phyloP scores from a whole-genome alignment of 768 basidiomycete species.

The Cystofilobasidium ferigula region DNA sequence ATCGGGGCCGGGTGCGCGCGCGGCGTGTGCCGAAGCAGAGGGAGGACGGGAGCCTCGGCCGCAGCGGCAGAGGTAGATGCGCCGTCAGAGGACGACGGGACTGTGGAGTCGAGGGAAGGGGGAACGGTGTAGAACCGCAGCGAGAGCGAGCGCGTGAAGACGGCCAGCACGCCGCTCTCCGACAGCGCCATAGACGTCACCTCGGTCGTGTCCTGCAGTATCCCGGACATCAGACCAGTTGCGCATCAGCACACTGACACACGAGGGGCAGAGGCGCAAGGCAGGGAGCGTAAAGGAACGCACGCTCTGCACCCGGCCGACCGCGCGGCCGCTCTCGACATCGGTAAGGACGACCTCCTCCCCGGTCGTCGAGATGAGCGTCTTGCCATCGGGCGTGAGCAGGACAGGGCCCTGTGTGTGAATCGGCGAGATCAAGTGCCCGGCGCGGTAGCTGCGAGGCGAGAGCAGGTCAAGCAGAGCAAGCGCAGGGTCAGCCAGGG shows the following conservation, averaged over 20 bases:
- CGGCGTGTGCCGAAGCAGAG: slow-evolving; percentile 51
- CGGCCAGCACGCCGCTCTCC: slow-evolving; percentile 51
- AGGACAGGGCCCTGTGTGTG: slow-evolving; percentile 83
- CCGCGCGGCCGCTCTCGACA: slow-evolving; percentile 56
- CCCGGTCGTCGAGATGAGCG: slow-evolving; percentile 72
- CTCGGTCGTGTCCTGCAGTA: slow-evolving; percentile 66
- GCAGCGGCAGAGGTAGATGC: slow-evolving; percentile 34
- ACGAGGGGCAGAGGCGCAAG: not conserved
- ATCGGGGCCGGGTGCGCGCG: slow-evolving; percentile 89
- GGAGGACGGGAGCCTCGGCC: slow-evolving; percentile 48
- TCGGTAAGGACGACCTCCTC: slow-evolving; percentile 78
- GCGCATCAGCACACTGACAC: not conserved
- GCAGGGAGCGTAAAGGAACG: slow-evolving; percentile 36
- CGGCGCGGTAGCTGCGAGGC: slow-evolving; percentile 20
- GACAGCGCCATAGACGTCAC: slow-evolving; percentile 76
- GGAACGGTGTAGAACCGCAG: slow-evolving; percentile 78
- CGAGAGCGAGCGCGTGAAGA: slow-evolving; percentile 69
- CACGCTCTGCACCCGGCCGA: slow-evolving; percentile 76
- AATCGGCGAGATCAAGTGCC: slow-evolving; percentile 45
- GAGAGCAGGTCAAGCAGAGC: not conserved
- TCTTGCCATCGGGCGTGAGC: slow-evolving; percentile 62
- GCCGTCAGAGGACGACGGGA: slow-evolving; percentile 24
- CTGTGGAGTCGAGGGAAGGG: slow-evolving; percentile 17
- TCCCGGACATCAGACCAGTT: not conserved
- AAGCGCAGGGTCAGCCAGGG: not conserved